A percentile compares a stretch with the other conserved stretches of the same genome.
Evolutionary conservation across 106 monocot genomes (phyloP).

Genomic region (Agapanthus africanus): DNA sequence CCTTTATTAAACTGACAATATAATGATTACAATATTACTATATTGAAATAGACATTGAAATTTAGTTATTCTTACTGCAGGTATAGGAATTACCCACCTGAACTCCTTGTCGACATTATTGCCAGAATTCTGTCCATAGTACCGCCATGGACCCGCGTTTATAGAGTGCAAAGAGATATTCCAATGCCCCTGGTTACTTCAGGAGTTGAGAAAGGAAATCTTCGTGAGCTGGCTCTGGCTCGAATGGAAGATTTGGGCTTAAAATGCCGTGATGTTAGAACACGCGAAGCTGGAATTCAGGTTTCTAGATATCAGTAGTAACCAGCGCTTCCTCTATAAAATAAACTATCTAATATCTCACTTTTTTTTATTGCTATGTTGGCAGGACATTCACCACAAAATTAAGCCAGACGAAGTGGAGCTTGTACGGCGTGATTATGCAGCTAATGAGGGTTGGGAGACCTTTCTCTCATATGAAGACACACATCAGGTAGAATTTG

Average conservation of each 20-base stretch:
- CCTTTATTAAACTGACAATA: neutral
- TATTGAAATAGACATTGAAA: neutral
- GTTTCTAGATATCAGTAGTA: conserved; percentile 19
- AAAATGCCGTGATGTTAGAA: conserved; percentile 98
- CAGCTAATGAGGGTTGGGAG: conserved; percentile 98
- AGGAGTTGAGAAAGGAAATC: conserved; percentile 98
- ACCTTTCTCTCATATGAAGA: conserved; percentile 99
- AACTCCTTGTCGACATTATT: conserved; percentile 92
- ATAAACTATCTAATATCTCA: neutral
- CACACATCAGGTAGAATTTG: conserved; percentile 61
- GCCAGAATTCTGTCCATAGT: conserved; percentile 96
- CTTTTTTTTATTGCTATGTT: neutral
- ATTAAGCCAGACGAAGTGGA: conserved; percentile 95
- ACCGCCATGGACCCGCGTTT: conserved; percentile 98
- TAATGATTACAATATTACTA: neutral
- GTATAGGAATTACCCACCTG: conserved; percentile 95
- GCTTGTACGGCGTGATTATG: conserved; percentile 91
- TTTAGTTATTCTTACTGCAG: conserved; percentile 22
- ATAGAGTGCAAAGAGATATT: conserved; percentile 97
- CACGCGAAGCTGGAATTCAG: conserved; percentile 99
- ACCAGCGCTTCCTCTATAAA: neutral
- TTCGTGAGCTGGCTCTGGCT: conserved; percentile 96
- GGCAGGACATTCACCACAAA: conserved; percentile 95
- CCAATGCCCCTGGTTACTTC: conserved; percentile 99
- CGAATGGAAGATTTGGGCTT: conserved; percentile 98